Conservation (phyloP, 2,329 filamentous ascomycete species). For the Ophiostoma triangulosporum region DNA sequence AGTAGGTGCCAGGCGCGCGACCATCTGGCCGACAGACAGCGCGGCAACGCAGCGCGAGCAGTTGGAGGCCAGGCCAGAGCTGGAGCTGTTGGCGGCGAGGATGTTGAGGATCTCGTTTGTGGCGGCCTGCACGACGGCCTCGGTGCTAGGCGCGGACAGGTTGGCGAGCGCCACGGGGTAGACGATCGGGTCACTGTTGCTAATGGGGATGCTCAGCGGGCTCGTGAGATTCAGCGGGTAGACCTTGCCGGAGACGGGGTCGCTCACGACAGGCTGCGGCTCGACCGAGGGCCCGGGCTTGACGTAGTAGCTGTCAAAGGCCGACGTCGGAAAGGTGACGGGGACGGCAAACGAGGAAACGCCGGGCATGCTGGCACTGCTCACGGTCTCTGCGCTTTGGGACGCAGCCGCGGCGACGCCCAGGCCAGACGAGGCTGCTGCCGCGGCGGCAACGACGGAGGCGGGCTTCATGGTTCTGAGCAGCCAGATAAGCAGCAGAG, state of each 20-base stretch:
- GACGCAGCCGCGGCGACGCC: neutral
- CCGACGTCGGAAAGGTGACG: conserved; percentile 34
- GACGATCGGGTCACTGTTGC: conserved; percentile 34
- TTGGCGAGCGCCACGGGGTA: conserved; percentile 33
- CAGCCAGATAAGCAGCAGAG: conserved; percentile 7
- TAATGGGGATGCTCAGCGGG: conserved; percentile 34
- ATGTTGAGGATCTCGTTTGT: conserved; percentile 31
- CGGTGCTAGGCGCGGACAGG: conserved; percentile 25
- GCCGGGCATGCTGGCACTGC: conserved; percentile 18
- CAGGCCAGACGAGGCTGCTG: neutral
- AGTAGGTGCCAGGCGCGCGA: conserved; percentile 34
- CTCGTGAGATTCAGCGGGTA: conserved; percentile 41
- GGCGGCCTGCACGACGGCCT: conserved; percentile 28
- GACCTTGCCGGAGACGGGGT: conserved; percentile 37
- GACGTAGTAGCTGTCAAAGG: conserved; percentile 35
- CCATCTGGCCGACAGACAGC: conserved; percentile 34
- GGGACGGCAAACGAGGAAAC: conserved; percentile 26
- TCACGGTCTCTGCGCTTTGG: neutral
- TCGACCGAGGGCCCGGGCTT: conserved; percentile 20
- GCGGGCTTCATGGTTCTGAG: conserved; percentile 2
- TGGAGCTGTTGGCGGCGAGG: conserved; percentile 22
- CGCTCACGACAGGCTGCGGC: conserved; percentile 29
- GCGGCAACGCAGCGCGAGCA: conserved; percentile 41
- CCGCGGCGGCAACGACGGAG: neutral
- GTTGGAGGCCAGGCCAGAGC: conserved; percentile 21